phyloP scores from a whole-genome alignment of 108 stramenopile species.

The Aurantiochytrium sp. region DNA sequence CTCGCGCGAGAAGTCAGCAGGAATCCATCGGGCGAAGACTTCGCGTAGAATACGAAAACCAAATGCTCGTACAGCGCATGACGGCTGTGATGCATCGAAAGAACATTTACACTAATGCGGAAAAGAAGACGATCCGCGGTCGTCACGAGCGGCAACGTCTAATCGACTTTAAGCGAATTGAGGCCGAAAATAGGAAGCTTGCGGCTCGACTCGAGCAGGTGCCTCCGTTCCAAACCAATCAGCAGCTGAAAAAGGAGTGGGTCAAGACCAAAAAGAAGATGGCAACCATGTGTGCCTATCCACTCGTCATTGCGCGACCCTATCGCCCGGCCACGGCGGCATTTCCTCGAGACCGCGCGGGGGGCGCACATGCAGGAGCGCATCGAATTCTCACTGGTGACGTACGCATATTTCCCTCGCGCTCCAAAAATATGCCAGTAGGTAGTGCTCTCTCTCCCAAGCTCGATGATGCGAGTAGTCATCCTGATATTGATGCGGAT shows the following conservation, averaged over 20 bases:
- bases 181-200: background rate
- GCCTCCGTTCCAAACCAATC: background rate
- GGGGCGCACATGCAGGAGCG: background rate
- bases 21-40: background rate
- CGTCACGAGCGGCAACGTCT: background rate
- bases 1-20: background rate
- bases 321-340: background rate
- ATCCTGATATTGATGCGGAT: background rate
- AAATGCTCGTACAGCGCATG: background rate
- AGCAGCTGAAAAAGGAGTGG: background rate
- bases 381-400: background rate
- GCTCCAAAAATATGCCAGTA: background rate
- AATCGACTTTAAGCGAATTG: background rate
- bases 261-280: slow-evolving; percentile 8
- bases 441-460: background rate
- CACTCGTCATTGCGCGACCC: background rate
- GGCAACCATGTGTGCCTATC: background rate
- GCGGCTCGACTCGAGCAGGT: background rate
- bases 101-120: background rate
- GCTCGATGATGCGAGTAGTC: background rate
- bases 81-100: background rate
- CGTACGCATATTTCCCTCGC: background rate
- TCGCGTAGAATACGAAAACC: background rate
- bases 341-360: background rate
- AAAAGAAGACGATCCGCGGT: background rate